These are phyloP conservation scores for Entonaema liquescens DNA, from an alignment of 495 filamentous ascomycete species.

Conservation along the genomic window DNA sequence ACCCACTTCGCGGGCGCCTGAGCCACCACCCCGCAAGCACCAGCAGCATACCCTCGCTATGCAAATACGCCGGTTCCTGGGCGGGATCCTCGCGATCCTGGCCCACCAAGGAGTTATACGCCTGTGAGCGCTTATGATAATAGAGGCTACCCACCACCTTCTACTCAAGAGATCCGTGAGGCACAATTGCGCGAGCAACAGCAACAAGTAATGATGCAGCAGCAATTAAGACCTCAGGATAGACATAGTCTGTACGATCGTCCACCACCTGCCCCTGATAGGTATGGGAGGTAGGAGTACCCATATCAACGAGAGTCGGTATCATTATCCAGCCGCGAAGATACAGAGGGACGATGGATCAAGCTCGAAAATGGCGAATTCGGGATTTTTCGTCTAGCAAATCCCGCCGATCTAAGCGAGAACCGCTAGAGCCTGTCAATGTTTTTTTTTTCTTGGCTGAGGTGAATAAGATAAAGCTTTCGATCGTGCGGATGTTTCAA, in stretches of 20 bases:
- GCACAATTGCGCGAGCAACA: constrained; percentile 44
- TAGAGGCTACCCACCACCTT: constrained; percentile 36
- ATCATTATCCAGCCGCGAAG: background rate
- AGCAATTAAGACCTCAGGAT: constrained; percentile 49
- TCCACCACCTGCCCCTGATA: constrained; percentile 40
- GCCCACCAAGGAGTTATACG: constrained; percentile 44
- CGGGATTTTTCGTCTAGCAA: background rate
- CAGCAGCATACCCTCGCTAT: constrained; percentile 44
- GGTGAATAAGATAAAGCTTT: background rate
- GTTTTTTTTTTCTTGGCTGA: background rate
- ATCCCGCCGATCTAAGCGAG: background rate
- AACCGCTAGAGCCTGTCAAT: background rate
- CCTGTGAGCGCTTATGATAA: constrained; percentile 43
- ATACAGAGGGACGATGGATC: background rate
- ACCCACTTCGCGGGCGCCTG: constrained; percentile 45
- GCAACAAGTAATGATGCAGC: constrained; percentile 43
- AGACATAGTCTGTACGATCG: constrained; percentile 43
- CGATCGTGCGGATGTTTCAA: background rate
- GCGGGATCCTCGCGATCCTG: constrained; percentile 46
- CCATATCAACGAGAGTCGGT: background rate
- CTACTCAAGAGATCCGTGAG: constrained; percentile 41
- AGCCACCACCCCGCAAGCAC: constrained; percentile 44
- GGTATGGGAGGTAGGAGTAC: constrained; percentile 42
- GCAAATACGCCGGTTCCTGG: constrained; percentile 42
- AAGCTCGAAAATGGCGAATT: background rate